Base-by-base conservation (phyloP, 2,329 filamentous ascomycete species). In the Claviceps paspali region DNA sequence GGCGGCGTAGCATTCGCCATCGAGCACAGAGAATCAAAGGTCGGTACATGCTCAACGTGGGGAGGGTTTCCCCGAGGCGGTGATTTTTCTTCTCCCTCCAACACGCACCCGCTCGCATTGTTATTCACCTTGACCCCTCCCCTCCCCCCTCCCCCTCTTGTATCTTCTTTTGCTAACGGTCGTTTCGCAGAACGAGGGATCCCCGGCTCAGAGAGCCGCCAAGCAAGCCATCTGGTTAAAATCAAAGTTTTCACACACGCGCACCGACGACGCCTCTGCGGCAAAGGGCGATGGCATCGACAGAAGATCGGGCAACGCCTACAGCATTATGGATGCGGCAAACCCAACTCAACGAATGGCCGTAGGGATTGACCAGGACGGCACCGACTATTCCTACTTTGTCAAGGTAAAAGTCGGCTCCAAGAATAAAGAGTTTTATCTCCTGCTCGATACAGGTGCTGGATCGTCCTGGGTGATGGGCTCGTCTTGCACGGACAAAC, bases 391-490 rank as follows among this genome's bases (percentile, higher is more conserved):
- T 45, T 76, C 74, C 2, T 80, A 81, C 54, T 79, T 80, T 46
- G 56, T 74, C 30, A 55, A 73, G 49, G 70, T 69, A 12, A 48
- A 60, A 24, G 50, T 81, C 12, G 76, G 76, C 11, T 73, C 74
- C 3, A 55, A 61, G 11, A 55, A 57, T 29, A 72, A 68, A 44
- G 52, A 64, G 2, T 46, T 79, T 45, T 72, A 70, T 46, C 70
- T 81, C 68, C 64, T 80, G 19, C 58, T 80, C 40, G 76, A 81
- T 51, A 78, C 76, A 6, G 76, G 76, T 19, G 74, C 76, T 28
- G 71, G 71, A 17, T 84, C 82, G 40, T 85, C 79, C 10, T 94
- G 86, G 86, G 73, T 93, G 15, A 91, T 91, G 73, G 73, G 78
- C 22, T 64, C 73, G 12, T 61, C 67, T 38, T 94, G 86, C 61